Percentiles rank a stretch among this genome's conserved stretches.
These are phyloP conservation scores for Ilex asprella DNA, from an alignment of 257 asterid species.

Conservation along the genomic window DNA sequence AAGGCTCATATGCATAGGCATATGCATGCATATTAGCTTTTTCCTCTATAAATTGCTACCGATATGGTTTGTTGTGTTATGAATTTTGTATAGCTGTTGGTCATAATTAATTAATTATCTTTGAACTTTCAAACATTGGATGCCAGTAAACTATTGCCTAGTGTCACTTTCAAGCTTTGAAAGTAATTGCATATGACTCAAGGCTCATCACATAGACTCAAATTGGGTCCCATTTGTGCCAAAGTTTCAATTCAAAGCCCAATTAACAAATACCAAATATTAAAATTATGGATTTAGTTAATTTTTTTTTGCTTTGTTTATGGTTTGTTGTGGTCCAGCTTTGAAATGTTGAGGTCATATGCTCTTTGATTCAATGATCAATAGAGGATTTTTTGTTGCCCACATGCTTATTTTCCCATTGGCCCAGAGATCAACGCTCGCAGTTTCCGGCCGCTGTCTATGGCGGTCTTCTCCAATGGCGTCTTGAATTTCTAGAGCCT, in stretches of 20 bases:
- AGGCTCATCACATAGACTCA: constrained; percentile 13
- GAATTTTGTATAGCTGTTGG: too few relatives aligned
- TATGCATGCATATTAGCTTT: too few relatives aligned
- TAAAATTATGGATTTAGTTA: neutral
- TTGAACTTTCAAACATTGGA: constrained; percentile 13
- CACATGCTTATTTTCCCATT: constrained; percentile 16
- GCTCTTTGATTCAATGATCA: constrained; percentile 15
- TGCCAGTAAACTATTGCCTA: constrained; percentile 9
- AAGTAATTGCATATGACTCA: constrained; percentile 9
- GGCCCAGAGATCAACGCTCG: constrained; percentile 5
- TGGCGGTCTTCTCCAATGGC: neutral
- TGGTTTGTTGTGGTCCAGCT: constrained; percentile 21
- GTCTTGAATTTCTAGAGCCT: constrained; percentile 11
- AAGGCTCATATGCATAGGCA: too few relatives aligned
- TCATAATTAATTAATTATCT: too few relatives aligned
- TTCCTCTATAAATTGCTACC: too few relatives aligned
- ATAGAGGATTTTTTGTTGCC: constrained; percentile 5
- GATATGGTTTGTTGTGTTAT: too few relatives aligned
- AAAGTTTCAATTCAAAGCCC: constrained; percentile 17
- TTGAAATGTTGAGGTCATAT: constrained; percentile 18
- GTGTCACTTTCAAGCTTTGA: neutral
- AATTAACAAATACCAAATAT: neutral
- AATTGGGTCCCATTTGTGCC: constrained; percentile 25
- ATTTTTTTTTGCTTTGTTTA: neutral
- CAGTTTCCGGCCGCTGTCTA: constrained; percentile 5